phyloP scores from a whole-genome alignment of 345 rosid species.

The Sonneratia caseolaris region DNA sequence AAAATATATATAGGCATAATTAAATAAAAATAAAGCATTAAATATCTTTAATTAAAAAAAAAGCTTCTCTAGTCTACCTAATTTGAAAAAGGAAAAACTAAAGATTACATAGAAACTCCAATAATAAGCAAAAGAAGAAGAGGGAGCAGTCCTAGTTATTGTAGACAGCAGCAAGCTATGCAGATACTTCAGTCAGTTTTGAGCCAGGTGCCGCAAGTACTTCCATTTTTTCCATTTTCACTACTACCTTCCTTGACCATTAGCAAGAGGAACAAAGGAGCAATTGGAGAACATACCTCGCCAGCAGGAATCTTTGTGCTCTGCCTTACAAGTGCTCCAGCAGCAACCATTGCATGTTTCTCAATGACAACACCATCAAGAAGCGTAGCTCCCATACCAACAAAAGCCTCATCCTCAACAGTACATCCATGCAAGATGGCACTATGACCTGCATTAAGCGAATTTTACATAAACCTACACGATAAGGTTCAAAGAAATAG shows the following conservation, averaged over 20 bases:
- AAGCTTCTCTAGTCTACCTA: background rate
- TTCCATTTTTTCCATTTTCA: no score
- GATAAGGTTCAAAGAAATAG: background rate
- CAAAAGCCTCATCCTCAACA: conserved; percentile 83
- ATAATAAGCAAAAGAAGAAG: background rate
- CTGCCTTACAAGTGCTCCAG: conserved; percentile 94
- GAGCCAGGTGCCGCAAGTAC: no score
- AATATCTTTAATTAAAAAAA: background rate
- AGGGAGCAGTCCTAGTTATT: no score
- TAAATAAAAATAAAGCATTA: background rate
- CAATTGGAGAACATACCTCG: conserved; percentile 39
- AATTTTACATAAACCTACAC: conserved; percentile 7
- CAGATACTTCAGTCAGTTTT: no score
- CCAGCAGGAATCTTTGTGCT: conserved; percentile 76
- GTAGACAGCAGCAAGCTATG: no score
- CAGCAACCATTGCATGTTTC: conserved; percentile 89
- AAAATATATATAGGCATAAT: background rate
- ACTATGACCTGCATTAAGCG: conserved; percentile 65
- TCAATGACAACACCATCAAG: conserved; percentile 88
- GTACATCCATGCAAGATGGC: conserved; percentile 96
- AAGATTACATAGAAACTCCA: no score
- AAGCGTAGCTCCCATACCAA: conserved; percentile 89
- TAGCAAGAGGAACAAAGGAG: no score
- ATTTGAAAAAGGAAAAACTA: no score
- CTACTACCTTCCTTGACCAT: no score